Evolutionary conservation across 2,329 filamentous ascomycete species (phyloP).

Genomic region (Metarhizium guizhouense): DNA sequence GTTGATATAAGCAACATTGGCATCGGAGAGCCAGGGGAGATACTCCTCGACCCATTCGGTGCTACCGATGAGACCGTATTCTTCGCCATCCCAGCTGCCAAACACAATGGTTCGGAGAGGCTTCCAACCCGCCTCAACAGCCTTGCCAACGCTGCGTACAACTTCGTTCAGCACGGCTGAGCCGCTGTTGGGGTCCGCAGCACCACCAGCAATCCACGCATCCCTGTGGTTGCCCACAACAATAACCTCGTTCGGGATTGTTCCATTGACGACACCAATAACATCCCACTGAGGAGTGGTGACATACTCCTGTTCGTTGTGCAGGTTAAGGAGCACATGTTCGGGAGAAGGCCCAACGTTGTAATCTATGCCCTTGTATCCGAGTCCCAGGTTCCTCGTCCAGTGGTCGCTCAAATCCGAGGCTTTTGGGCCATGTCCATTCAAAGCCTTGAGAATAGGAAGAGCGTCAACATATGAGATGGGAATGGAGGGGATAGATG

Average conservation of each 20-base stretch:
- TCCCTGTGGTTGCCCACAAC: slow-evolving; percentile 89
- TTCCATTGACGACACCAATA: slow-evolving; percentile 86
- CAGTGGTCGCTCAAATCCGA: slow-evolving; percentile 65
- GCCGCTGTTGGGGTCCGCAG: slow-evolving; percentile 74
- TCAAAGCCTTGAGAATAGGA: slow-evolving; percentile 81
- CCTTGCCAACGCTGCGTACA: slow-evolving; percentile 63
- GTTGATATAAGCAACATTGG: slow-evolving; percentile 77
- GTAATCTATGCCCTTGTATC: slow-evolving; percentile 75
- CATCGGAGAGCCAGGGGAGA: slow-evolving; percentile 65
- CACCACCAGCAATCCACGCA: slow-evolving; percentile 81
- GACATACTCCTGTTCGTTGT: slow-evolving; percentile 73
- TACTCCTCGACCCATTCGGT: slow-evolving; percentile 94
- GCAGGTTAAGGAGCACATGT: slow-evolving; percentile 58
- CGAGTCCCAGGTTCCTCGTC: slow-evolving; percentile 60
- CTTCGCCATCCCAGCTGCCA: slow-evolving; percentile 73
- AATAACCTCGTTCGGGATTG: slow-evolving; percentile 74
- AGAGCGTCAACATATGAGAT: slow-evolving; percentile 83
- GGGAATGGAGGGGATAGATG: slow-evolving; percentile 82
- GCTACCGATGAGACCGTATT: slow-evolving; percentile 78
- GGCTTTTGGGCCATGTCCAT: slow-evolving; percentile 75
- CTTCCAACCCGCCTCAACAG: slow-evolving; percentile 49
- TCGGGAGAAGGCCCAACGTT: slow-evolving; percentile 77
- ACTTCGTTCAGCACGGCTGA: slow-evolving; percentile 74
- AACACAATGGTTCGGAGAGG: slow-evolving; percentile 84
- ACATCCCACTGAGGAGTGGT: slow-evolving; percentile 84